Base-by-base conservation (phyloP, 2,329 filamentous ascomycete genomes). In the Colletotrichum destructivum region DNA sequence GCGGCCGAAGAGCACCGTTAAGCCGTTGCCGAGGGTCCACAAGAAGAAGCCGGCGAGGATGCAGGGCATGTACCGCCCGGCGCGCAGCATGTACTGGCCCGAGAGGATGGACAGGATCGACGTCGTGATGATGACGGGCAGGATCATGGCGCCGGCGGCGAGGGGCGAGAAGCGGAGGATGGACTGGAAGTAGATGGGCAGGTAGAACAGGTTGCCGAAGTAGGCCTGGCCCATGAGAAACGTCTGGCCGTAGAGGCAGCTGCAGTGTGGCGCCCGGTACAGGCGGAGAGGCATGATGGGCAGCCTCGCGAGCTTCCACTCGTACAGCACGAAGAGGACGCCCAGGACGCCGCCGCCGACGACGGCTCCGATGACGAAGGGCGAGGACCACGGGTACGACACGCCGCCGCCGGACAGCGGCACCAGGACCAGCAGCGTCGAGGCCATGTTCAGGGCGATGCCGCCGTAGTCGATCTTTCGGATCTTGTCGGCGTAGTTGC, bases 1-100 rank as follows among this genome's bases (percentile, higher is more conserved):
- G 3, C 75, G 69, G 61, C 74, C 73, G 44, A 79, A 76, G 7
- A 79, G 56, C 15, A 79, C 66, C 13, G 75, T 76, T 11, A 82
- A 74, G 2, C 81, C 81, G 21, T 77, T 76, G 11, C 81, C 82
- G 2, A 83, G 65, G 0, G 80, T 78, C 80, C 81, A 83, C 1
- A 82, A 69, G 1, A 74, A 66, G 62, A 81, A 83, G 2, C 82
- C 82, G 9, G 57, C 74, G 42, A 78, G 72, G 31, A 82, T 75
- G 42, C 77, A 76, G 0, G 65, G 73, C 71, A 78, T 79, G 60
- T 81, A 82, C 7, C 75, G 74, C 5, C 77, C 76, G 2, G 73
- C 40, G 8, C 78, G 74, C 3, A 77, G 74, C 74, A 82, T 79
- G 52, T 78, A 79, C 68, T 80, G 76, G 0, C 81, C 81, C 1